Conservation (phyloP, 225 moss, liverwort and hornwort species). For the Physcomitrium patens region DNA sequence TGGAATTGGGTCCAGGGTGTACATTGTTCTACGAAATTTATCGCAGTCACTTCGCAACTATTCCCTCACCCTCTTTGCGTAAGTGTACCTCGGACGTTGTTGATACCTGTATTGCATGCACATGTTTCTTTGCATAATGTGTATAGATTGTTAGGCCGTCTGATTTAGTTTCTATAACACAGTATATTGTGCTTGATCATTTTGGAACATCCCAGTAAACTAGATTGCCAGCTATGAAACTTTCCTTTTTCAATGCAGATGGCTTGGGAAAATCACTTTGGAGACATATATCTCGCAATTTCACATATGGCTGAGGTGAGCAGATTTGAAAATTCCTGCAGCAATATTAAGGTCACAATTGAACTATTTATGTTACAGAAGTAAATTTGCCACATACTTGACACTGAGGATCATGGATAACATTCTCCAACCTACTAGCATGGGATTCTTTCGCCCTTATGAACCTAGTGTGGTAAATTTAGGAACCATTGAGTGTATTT, state of each 20-base stretch:
- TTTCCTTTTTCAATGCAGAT: constrained; percentile 51
- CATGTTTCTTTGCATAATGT: not conserved
- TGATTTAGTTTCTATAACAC: not conserved
- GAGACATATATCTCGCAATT: constrained; percentile 99
- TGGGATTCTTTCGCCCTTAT: too few species aligned
- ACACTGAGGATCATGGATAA: not conserved
- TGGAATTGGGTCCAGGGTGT: constrained; percentile 61
- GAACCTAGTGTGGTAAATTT: too few species aligned
- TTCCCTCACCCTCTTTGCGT: constrained; percentile 93
- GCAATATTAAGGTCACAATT: not conserved
- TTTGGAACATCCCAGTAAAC: not conserved
- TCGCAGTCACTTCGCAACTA: constrained; percentile 84
- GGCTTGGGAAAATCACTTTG: constrained; percentile 96
- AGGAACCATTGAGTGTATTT: too few species aligned
- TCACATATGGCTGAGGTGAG: constrained; percentile 97
- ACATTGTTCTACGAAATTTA: constrained; percentile 80
- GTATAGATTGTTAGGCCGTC: not conserved
- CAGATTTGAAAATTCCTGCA: not conserved
- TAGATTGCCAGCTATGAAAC: not conserved
- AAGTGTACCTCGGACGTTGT: constrained; percentile 39
- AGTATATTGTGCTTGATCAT: not conserved
- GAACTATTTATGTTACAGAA: not conserved
- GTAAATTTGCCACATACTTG: not conserved
- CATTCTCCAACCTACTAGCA: too few species aligned
- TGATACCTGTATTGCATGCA: constrained; percentile 2